Evolutionary conservation across 202 grass and related monocot genomes (phyloP), one percentile per base, ranked within the genome.

Genomic region (Musa balbisiana): DNA sequence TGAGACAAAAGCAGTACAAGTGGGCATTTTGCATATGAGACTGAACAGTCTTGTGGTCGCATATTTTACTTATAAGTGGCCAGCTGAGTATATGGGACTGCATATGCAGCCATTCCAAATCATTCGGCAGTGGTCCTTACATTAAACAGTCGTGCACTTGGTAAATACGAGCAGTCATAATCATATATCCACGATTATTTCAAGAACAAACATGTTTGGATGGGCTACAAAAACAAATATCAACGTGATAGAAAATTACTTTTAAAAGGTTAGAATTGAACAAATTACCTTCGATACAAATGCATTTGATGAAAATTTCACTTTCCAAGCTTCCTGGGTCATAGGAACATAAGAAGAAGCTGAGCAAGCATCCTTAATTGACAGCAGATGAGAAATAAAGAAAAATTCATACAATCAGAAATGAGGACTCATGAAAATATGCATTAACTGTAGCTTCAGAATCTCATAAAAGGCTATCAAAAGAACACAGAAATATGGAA

Each of bases 271-370:
- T 51, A 24, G 6, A 16, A 24, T 2, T 15, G 60, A 59, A 1
- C 21, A 72, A 69, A 11, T 67, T 91, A 93, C 94, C 85, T 89
- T 93, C 29, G 27, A 77, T 80, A 91, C 72, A 89, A 88, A 98
- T 60, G 79, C 74, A 85, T 98, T 91, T 73, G 81, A 81, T 63
- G 83, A 91, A 50, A 91, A 69, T 79, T 88, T 91, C 64, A 86
- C 85, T 84, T 89, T 94, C 91, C 90, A 98, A 56, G 67, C 55
- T 68, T 87, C 81, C 19, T 83, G 73, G 1, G 77, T 72, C 69
- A 77, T 83, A 23, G 26, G 52, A 73, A 74, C 87, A 91, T 98
- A 69, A 80, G 76, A 96, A 81, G n/a, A 73, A 67, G 55, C 74
- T 81, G 12, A 29, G 90, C 24, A 73, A 62, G 5, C 11, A 14